A percentile compares a stretch with the other conserved stretches of the same genome.
These are phyloP conservation scores for Ziziphus jujuba DNA, from an alignment of 306 rosid genomes.

Conservation along the genomic window DNA sequence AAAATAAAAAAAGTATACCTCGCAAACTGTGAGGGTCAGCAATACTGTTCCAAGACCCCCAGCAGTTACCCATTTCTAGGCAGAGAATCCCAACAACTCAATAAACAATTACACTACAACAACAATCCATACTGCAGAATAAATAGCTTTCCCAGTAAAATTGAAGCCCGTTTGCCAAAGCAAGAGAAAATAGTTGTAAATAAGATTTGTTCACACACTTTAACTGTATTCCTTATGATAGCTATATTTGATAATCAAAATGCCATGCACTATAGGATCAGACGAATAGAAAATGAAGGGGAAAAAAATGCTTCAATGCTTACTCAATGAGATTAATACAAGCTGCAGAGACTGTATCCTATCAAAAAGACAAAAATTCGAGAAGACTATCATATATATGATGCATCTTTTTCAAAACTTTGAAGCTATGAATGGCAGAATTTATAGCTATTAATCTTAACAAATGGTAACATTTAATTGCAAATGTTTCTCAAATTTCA, in stretches of 20 bases:
- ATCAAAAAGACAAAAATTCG: neutral
- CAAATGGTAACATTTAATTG: conserved; percentile 16
- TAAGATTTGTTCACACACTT: conserved; percentile 9
- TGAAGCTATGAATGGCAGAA: neutral
- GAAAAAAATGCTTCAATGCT: conserved; percentile 12
- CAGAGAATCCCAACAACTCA: conserved; percentile 97
- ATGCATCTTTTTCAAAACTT: neutral
- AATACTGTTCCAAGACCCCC: conserved; percentile 98
- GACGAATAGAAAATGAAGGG: conserved; percentile 11
- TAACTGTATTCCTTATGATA: conserved; percentile 1
- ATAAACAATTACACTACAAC: conserved; percentile 94
- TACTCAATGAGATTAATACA: conserved; percentile 1
- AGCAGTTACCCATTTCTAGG: conserved; percentile 97
- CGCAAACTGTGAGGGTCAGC: conserved; percentile 97
- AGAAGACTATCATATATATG: neutral
- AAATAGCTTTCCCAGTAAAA: conserved; percentile 93
- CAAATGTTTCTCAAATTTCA: conserved; percentile 14
- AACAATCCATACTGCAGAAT: conserved; percentile 93
- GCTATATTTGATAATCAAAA: conserved; percentile 13
- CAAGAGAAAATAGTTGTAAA: conserved; percentile 21
- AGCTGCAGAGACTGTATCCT: neutral
- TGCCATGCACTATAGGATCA: conserved; percentile 14
- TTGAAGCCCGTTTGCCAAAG: conserved; percentile 77
- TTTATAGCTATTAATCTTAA: conserved; percentile 10
- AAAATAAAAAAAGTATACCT: conserved; percentile 55